Evolutionary conservation across 495 filamentous ascomycete species (phyloP).

Genomic region (Oidiodendron maius): DNA sequence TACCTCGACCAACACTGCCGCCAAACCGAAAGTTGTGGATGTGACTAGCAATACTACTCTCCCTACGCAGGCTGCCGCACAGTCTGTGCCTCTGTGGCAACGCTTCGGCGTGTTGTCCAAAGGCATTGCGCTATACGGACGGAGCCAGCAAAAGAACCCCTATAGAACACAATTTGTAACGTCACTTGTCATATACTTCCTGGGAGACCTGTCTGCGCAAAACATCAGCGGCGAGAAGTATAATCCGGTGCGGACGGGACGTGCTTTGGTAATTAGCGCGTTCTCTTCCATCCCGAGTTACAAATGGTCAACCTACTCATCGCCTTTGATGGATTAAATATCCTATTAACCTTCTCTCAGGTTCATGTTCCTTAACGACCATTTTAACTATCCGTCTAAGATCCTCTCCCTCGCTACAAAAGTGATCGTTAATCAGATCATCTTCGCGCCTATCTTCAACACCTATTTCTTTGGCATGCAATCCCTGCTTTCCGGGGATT

Average conservation of each 20-base stretch:
- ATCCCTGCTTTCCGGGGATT: conserved; percentile 52
- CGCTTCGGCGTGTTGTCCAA: conserved; percentile 51
- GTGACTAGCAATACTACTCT: conserved; percentile 26
- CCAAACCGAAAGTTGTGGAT: conserved; percentile 16
- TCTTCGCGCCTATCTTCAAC: conserved; percentile 86
- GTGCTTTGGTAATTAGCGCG: conserved; percentile 68
- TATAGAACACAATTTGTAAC: conserved; percentile 72
- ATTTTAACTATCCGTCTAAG: conserved; percentile 77
- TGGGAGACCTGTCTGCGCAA: conserved; percentile 79
- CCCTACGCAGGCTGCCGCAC: conserved; percentile 37
- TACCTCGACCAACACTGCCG: conserved; percentile 6
- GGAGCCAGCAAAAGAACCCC: conserved; percentile 62
- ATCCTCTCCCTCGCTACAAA: conserved; percentile 64
- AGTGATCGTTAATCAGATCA: conserved; percentile 72
- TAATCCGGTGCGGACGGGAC: conserved; percentile 60
- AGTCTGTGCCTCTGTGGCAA: conserved; percentile 42
- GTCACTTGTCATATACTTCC: conserved; percentile 70
- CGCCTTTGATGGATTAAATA: conserved; percentile 1
- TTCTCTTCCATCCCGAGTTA: conserved; percentile 71
- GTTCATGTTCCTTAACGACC: conserved; percentile 74
- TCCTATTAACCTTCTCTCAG: conserved; percentile 28
- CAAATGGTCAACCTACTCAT: conserved; percentile 52
- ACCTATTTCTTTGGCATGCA: conserved; percentile 91
- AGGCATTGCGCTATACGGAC: conserved; percentile 63
- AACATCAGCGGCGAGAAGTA: conserved; percentile 53